Conservation (phyloP, 1,284 basidiomycete species). For the Boletellus deceptivus region DNA sequence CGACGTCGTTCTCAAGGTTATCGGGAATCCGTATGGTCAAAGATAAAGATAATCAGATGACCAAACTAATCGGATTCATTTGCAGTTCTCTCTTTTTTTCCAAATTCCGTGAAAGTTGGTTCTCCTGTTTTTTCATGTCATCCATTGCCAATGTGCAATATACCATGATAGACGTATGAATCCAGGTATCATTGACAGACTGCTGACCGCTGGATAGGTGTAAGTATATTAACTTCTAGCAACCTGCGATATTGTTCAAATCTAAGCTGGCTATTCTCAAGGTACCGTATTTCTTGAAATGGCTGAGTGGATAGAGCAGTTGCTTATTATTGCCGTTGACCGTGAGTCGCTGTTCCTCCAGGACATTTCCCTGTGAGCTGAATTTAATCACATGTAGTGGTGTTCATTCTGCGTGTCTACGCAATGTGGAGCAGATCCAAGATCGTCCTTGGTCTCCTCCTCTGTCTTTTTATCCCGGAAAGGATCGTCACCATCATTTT, state of each 20-base stretch:
- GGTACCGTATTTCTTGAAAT: background rate
- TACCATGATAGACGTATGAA: background rate
- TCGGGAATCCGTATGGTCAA: background rate
- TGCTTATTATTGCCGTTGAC: background rate
- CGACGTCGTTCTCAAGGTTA: background rate
- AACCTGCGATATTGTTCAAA: background rate
- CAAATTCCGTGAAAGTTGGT: background rate
- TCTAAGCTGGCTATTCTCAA: background rate
- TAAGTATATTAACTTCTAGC: background rate
- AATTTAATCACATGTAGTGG: background rate
- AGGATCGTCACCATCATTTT: background rate
- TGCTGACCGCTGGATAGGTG: background rate
- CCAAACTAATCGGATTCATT: background rate
- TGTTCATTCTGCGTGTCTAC: background rate
- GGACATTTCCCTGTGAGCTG: background rate
- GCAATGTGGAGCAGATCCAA: constrained; percentile 17
- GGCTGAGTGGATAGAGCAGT: background rate
- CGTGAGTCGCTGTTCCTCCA: background rate
- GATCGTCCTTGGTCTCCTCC: constrained; percentile 1
- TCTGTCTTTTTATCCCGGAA: background rate
- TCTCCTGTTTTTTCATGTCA: background rate
- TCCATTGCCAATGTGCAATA: background rate
- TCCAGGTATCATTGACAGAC: background rate
- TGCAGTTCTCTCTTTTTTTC: background rate
- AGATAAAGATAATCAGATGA: background rate